Evolutionary conservation across 371 early-diverging fungal species (phyloP).

Genomic region (Lichtheimia ornata): DNA sequence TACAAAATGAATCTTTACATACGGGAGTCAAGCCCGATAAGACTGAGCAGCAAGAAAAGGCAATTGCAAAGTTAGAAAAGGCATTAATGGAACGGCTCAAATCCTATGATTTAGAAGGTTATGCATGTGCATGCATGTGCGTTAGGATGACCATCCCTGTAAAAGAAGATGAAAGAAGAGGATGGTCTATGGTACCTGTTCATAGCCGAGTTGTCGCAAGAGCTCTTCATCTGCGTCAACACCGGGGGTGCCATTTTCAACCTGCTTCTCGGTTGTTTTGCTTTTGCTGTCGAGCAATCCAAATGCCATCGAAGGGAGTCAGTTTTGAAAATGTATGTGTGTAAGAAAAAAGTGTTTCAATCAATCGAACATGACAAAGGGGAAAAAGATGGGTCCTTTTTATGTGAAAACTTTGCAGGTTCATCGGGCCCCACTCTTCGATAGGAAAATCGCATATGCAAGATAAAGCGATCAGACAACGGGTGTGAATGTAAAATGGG

Average conservation of each 20-base stretch:
- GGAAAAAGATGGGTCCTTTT: neutral
- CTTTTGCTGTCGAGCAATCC: conserved; percentile 10
- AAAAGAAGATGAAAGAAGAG: neutral
- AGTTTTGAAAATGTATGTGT: neutral
- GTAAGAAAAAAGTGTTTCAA: no score
- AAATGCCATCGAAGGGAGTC: conserved; percentile 8
- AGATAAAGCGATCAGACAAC: conserved; percentile 3
- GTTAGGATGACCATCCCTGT: no score
- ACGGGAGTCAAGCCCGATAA: conserved; percentile 62
- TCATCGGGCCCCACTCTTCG: neutral
- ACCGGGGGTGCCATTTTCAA: conserved; percentile 16
- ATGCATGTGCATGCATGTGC: neutral
- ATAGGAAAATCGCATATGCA: neutral
- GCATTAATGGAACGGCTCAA: conserved; percentile 66
- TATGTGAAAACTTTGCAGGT: neutral
- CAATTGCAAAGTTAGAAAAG: conserved; percentile 65
- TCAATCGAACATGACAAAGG: neutral
- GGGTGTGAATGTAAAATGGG: neutral
- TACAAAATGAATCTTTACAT: conserved; percentile 4
- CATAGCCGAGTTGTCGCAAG: conserved; percentile 48
- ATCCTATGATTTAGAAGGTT: conserved; percentile 38
- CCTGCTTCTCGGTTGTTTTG: conserved; percentile 12
- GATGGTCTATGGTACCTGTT: conserved; percentile 28
- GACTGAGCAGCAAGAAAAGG: conserved; percentile 64
- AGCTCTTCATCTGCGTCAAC: conserved; percentile 33